Evolutionary conservation across 2,329 filamentous ascomycete genomes (phyloP).

Genomic region (Rosellinia necatrix): DNA sequence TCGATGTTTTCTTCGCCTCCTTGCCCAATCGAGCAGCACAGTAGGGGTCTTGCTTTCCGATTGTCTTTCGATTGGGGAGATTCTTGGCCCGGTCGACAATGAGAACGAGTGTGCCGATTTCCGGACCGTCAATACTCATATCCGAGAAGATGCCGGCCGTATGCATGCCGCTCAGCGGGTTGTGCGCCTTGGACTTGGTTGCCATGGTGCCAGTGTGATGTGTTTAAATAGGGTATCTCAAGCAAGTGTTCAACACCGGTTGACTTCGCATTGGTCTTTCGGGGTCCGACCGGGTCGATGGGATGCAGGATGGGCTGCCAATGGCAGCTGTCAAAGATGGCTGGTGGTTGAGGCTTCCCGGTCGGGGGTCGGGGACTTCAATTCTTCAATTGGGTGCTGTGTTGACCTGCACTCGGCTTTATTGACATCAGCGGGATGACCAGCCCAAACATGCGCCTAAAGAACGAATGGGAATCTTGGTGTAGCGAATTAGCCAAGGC

Average conservation of each 20-base stretch:
- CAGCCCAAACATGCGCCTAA: background rate
- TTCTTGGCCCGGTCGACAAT: constrained; percentile 97
- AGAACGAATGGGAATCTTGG: background rate
- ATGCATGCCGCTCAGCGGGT: constrained; percentile 69
- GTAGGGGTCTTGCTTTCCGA: constrained; percentile 98
- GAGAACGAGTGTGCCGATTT: constrained; percentile 90
- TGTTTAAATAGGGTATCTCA: too few relatives aligned
- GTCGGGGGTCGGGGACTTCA: background rate
- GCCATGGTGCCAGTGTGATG: constrained; percentile 48
- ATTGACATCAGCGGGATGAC: constrained; percentile 10
- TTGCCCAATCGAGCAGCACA: constrained; percentile 93
- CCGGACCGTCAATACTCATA: constrained; percentile 88
- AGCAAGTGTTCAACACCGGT: background rate
- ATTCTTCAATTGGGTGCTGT: constrained; percentile 7
- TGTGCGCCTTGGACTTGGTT: constrained; percentile 54
- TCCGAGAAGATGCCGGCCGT: constrained; percentile 93
- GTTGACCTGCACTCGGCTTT: background rate
- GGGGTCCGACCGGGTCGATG: constrained; percentile 1
- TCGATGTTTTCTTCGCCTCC: constrained; percentile 95
- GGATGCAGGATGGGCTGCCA: constrained; percentile 2
- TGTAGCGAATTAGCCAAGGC: constrained; percentile 2
- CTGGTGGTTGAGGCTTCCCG: background rate
- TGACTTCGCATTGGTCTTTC: constrained; percentile 10
- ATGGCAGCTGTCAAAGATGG: background rate
- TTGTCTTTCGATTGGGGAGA: constrained; percentile 92